These are phyloP conservation scores for Akanthomyces lecanii DNA, from an alignment of 2,329 filamentous ascomycete species.

Conservation along the genomic window DNA sequence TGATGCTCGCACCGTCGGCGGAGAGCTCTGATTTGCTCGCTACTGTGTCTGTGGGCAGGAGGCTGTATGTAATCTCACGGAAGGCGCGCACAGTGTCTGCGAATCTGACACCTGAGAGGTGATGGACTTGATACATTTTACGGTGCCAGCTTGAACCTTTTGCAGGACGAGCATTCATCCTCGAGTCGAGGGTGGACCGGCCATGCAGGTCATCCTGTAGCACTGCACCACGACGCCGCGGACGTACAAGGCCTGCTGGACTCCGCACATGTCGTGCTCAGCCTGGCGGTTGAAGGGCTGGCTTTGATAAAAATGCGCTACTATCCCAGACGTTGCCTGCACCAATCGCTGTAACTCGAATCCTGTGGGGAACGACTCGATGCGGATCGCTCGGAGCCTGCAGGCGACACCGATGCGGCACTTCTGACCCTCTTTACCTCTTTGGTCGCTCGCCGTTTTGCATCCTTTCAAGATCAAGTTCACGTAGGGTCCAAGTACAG, in stretches of 20 bases:
- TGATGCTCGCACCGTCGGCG: neutral
- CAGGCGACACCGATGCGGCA: neutral
- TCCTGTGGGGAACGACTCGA: constrained; percentile 4
- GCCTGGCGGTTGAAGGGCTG: neutral
- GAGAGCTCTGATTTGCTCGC: neutral
- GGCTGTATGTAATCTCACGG: neutral
- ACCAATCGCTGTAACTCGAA: neutral
- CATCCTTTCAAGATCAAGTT: neutral
- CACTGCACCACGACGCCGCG: neutral
- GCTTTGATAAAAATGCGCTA: neutral
- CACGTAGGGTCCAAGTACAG: no score
- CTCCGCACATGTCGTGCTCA: neutral
- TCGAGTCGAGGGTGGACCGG: neutral
- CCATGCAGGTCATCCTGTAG: neutral
- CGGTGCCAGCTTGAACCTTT: neutral
- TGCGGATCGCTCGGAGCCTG: constrained; percentile 7
- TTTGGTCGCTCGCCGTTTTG: neutral
- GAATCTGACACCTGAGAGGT: neutral
- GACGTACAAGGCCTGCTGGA: neutral
- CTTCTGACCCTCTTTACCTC: neutral
- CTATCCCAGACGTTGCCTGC: neutral
- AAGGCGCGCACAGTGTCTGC: constrained; percentile 5
- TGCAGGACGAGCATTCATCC: neutral
- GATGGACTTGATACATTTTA: neutral
- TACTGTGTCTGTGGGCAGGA: neutral